phyloP scores from a whole-genome alignment of 1,139 yeast genomes.

The Debaryomyces fabryi region DNA sequence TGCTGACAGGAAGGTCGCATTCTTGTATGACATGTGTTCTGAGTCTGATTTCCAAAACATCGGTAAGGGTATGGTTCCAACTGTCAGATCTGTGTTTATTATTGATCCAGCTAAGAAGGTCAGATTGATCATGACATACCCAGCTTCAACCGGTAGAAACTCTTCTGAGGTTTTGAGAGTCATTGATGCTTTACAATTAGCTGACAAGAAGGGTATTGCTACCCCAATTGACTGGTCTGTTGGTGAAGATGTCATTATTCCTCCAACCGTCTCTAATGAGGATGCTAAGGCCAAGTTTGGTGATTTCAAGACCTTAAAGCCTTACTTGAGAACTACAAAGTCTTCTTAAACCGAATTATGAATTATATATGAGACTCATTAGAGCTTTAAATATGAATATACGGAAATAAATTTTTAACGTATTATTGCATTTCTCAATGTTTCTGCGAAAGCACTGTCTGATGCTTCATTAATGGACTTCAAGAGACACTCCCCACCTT shows the following conservation, averaged over 20 bases:
- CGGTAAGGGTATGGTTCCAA: slow-evolving; percentile 66
- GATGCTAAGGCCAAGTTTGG: slow-evolving; percentile 84
- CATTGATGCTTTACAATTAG: slow-evolving; percentile 79
- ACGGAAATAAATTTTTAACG: slow-evolving; percentile 7
- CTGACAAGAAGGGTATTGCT: slow-evolving; percentile 78
- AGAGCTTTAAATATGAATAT: background rate
- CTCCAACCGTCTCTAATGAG: slow-evolving; percentile 78
- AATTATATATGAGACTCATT: background rate
- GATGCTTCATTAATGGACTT: slow-evolving; percentile 3
- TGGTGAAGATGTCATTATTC: slow-evolving; percentile 88
- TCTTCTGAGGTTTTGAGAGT: slow-evolving; percentile 85
- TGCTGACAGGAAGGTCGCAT: slow-evolving; percentile 76
- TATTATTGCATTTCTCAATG: slow-evolving; percentile 14
- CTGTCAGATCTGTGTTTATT: slow-evolving; percentile 86
- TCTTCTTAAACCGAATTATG: slow-evolving; percentile 9
- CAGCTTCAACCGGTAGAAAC: slow-evolving; percentile 92
- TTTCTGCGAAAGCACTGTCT: slow-evolving; percentile 8
- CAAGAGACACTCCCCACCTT: slow-evolving; percentile 11
- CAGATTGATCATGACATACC: slow-evolving; percentile 81
- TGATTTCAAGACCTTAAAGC: slow-evolving; percentile 76
- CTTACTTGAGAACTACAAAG: slow-evolving; percentile 73
- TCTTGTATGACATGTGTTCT: slow-evolving; percentile 86
- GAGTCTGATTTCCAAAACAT: slow-evolving; percentile 83
- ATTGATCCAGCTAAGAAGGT: slow-evolving; percentile 87
- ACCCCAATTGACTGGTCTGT: slow-evolving; percentile 78